Evolutionary conservation across 495 filamentous ascomycete genomes (phyloP).

Genomic region (Astrothelium macrocarpum): DNA sequence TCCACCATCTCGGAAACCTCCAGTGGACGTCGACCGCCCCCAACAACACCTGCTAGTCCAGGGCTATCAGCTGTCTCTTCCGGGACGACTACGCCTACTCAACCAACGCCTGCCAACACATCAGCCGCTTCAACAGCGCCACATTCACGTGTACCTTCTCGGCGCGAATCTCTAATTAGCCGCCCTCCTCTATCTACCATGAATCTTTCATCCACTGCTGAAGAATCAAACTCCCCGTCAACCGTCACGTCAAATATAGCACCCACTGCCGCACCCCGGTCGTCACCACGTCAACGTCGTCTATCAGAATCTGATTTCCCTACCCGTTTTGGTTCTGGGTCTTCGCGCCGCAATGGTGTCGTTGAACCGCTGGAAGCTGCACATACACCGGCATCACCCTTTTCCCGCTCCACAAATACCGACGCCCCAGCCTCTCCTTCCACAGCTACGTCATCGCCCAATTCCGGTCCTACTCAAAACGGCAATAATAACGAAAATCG

Average conservation of each 20-base stretch:
- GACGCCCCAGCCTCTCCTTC: constrained; percentile 9
- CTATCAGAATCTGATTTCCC: constrained; percentile 52
- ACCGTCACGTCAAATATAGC: neutral
- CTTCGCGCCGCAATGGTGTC: constrained; percentile 55
- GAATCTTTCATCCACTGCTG: constrained; percentile 20
- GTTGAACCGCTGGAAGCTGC: constrained; percentile 47
- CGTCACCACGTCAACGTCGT: constrained; percentile 39
- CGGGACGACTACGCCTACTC: constrained; percentile 46
- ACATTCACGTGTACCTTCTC: constrained; percentile 15
- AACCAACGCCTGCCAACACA: constrained; percentile 33
- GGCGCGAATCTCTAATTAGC: constrained; percentile 23
- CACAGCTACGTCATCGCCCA: neutral
- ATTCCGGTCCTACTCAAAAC: neutral
- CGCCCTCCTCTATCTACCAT: constrained; percentile 15
- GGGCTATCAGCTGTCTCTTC: constrained; percentile 49
- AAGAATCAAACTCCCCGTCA: constrained; percentile 20
- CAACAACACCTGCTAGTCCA: constrained; percentile 58
- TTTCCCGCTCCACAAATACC: constrained; percentile 12
- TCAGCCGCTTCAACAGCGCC: constrained; percentile 39
- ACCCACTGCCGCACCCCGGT: constrained; percentile 24
- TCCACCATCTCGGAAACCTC: constrained; percentile 45
- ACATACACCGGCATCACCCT: constrained; percentile 12
- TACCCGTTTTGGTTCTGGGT: constrained; percentile 52
- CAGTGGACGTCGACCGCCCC: constrained; percentile 55
- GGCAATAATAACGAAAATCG: constrained; percentile 12